phyloP scores from a whole-genome alignment of 441 rosid genomes.

The Pelargonium fulgidum region DNA sequence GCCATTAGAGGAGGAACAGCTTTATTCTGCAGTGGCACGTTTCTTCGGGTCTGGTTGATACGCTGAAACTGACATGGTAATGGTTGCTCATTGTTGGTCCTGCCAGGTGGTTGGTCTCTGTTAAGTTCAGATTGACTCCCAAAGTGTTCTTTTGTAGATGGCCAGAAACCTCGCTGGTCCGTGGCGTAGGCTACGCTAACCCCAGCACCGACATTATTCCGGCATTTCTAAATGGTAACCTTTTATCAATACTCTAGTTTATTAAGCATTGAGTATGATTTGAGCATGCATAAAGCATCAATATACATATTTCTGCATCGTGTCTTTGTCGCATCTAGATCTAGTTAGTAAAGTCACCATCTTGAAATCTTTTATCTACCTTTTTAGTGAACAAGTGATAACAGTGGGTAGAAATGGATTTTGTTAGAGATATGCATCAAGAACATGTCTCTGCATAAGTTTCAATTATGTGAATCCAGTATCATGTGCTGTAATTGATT shows the following conservation, averaged over 20 bases:
- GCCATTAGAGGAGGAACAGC: slow-evolving; percentile 83
- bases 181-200: slow-evolving; percentile 1
- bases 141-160: neutral
- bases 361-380: neutral
- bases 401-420: neutral
- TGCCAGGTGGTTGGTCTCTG: slow-evolving; percentile 19
- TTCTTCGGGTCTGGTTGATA: slow-evolving; percentile 51
- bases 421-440: neutral
- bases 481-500: slow-evolving; percentile 8
- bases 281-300: neutral
- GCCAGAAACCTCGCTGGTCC: neutral
- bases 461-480: neutral
- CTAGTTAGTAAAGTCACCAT: neutral
- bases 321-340: neutral
- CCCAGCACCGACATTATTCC: slow-evolving; percentile 9
- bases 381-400: neutral
- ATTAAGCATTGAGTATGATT: slow-evolving; percentile 1
- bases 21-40: slow-evolving; percentile 67
- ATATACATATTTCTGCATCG: neutral
- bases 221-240: slow-evolving; percentile 24
- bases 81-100: slow-evolving; percentile 15
- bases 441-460: neutral
- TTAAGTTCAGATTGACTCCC: slow-evolving; percentile 18
- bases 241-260: neutral
- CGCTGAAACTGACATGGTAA: slow-evolving; percentile 12